Evolutionary conservation across 2,329 filamentous ascomycete species (phyloP), one percentile per base, ranked within the genome.

Genomic region (Malbranchea cinnamomea): DNA sequence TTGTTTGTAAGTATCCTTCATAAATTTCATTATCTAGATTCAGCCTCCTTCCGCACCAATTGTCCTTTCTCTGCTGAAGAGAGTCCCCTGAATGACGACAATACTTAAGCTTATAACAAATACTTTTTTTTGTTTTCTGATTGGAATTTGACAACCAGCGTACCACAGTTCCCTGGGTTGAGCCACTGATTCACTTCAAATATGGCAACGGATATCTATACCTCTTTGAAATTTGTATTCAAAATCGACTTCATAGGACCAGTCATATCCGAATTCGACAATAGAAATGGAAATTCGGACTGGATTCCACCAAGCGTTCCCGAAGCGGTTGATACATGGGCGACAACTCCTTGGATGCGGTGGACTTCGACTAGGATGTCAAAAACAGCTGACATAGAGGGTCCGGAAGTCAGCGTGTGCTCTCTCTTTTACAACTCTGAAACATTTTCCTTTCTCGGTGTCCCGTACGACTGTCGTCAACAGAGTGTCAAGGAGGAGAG

Each of bases 351-450:
- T 18, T 41, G 39, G 37, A 6, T 14, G 4, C 33, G 13, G 25
- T 35, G 35, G 35, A 31, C 36, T 15, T 8, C 27, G 6, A 19
- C 26, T 9, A 18, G 31, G 9, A 28, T 31, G n/a, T 6, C 30
- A 4, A 15, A 4, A 10, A 17, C 9, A 18, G 9, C 27, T 4
- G 10, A 20, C 4, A 15, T 15, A 6, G 21, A 24, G 7, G 4
- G 2, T 2, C 16, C 30, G 7, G 22, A 38, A 12, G 26, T 39
- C 30, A 22, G 31, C 14, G 28, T 31, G 5, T 37, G 37, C 23
- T 40, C 37, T 4, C 23, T 41, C 11, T 37, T 41, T 17, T 39
- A 40, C 26, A 32, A 34, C 22, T 37, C 37, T 5, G 30, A 39
- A 26, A 37, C 12, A 11, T 22, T 10, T 17, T 25, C 35, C 14